Evolutionary conservation across 2,329 filamentous ascomycete species (phyloP).

Genomic region (Aspergillus tamarii): DNA sequence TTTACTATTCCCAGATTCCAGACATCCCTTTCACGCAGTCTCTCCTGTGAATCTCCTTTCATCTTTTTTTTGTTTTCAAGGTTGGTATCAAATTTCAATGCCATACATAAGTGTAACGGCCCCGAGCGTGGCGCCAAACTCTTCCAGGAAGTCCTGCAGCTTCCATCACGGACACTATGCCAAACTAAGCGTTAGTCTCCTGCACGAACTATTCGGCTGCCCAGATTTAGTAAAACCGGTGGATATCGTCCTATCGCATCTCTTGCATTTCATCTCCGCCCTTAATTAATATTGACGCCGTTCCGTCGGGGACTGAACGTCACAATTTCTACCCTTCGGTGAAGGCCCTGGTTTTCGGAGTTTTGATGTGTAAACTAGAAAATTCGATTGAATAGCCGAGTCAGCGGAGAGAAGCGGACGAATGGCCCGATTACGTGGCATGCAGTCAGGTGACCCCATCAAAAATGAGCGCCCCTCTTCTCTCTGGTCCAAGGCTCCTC

Average conservation of each 20-base stretch:
- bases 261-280: slow-evolving; percentile 11
- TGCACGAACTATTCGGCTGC: slow-evolving; percentile 4
- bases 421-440: neutral
- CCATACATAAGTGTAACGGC: slow-evolving; percentile 2
- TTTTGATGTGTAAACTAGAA: neutral
- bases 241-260: slow-evolving; percentile 7
- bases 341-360: neutral
- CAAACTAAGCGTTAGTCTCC: slow-evolving; percentile 1
- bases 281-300: neutral
- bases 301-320: no score
- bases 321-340: neutral
- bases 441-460: slow-evolving; percentile 4
- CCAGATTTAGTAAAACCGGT: slow-evolving; percentile 20
- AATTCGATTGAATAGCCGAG: neutral
- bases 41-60: no score
- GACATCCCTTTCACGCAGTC: no score
- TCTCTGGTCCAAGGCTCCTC: neutral
- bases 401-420: neutral
- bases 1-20: no score
- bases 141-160: slow-evolving; percentile 3
- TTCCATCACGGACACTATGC: slow-evolving; percentile 19
- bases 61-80: no score
- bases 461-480: neutral
- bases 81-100: neutral
- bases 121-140: slow-evolving; percentile 1